Evolutionary conservation across 345 rosid species (phyloP).

Genomic region (Citrus sp.): DNA sequence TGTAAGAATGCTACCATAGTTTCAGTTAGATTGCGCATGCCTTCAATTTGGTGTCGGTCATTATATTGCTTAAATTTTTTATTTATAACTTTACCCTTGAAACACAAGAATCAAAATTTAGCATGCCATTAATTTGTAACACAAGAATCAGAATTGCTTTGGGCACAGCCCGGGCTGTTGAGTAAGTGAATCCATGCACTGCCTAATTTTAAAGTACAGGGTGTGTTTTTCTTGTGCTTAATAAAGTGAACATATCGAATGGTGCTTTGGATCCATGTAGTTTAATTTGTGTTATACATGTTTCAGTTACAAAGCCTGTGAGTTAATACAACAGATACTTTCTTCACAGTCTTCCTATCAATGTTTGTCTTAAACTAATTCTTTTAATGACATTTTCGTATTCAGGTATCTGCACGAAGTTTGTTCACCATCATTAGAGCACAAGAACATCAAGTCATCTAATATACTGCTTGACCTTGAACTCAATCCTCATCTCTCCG

Average conservation of each 20-base stretch:
- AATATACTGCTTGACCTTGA: constrained; percentile 87
- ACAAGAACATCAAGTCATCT: constrained; percentile 93
- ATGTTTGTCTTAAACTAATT: background rate
- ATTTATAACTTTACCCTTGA: no score
- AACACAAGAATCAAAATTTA: constrained; percentile 39
- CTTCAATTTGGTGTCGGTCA: no score
- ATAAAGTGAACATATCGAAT: background rate
- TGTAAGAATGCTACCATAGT: no score
- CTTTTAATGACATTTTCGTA: constrained; percentile 4
- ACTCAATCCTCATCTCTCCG: constrained; percentile 74
- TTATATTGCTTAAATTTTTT: no score
- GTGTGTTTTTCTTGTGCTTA: background rate
- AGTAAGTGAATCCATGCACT: constrained; percentile 40
- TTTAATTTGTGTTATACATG: background rate
- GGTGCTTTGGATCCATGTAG: background rate
- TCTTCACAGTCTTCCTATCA: background rate
- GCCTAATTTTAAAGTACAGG: background rate
- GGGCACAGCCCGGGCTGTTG: constrained; percentile 79
- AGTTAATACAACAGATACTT: background rate
- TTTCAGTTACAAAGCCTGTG: background rate
- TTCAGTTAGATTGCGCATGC: no score
- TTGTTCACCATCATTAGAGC: constrained; percentile 81
- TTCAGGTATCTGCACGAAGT: constrained; percentile 89
- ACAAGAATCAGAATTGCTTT: constrained; percentile 88
- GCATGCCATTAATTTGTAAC: constrained; percentile 95